Percentiles rank a stretch among this genome's conserved stretches.
Conservation (phyloP, 805 yeast genomes). For the Saturnispora halmiae region DNA sequence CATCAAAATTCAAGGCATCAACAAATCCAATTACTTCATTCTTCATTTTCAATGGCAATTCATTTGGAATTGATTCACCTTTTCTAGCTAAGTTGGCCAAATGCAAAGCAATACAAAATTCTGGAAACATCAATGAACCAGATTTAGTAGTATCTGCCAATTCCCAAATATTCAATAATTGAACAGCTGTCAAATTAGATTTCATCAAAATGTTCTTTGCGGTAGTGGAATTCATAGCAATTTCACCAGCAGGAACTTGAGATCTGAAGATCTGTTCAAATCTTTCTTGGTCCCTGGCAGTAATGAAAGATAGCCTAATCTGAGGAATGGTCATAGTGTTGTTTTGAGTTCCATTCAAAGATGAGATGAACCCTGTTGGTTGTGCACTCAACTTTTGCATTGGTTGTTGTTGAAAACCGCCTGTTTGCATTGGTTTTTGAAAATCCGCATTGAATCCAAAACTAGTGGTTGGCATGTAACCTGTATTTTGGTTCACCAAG, state of each 20-base stretch:
- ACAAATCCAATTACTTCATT: slow-evolving; percentile 86
- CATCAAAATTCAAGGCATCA: slow-evolving; percentile 74
- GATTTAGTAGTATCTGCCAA: slow-evolving; percentile 82
- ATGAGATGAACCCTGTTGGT: slow-evolving; percentile 39
- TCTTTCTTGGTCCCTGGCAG: slow-evolving; percentile 76
- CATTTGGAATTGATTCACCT: slow-evolving; percentile 70
- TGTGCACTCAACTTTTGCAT: slow-evolving; percentile 28
- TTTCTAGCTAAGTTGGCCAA: slow-evolving; percentile 68
- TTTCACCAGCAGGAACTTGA: slow-evolving; percentile 65
- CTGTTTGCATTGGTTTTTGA: slow-evolving; percentile 18
- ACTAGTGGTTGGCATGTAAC: slow-evolving; percentile 33
- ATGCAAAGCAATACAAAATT: slow-evolving; percentile 86
- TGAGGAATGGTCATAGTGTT: slow-evolving; percentile 56
- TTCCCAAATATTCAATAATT: slow-evolving; percentile 82
- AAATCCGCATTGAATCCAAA: slow-evolving; percentile 15
- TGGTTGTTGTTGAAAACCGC: slow-evolving; percentile 11
- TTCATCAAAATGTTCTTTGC: slow-evolving; percentile 74
- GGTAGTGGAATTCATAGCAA: slow-evolving; percentile 56
- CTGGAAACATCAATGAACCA: slow-evolving; percentile 84
- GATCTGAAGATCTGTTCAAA: slow-evolving; percentile 79
- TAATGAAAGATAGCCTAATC: slow-evolving; percentile 75
- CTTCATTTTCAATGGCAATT: slow-evolving; percentile 59
- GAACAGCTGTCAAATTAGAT: slow-evolving; percentile 66
- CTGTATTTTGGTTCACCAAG: slow-evolving; percentile 17
- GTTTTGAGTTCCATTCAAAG: slow-evolving; percentile 28